Evolutionary conservation across 768 basidiomycete species (phyloP).

Genomic region (Boletus sp.): DNA sequence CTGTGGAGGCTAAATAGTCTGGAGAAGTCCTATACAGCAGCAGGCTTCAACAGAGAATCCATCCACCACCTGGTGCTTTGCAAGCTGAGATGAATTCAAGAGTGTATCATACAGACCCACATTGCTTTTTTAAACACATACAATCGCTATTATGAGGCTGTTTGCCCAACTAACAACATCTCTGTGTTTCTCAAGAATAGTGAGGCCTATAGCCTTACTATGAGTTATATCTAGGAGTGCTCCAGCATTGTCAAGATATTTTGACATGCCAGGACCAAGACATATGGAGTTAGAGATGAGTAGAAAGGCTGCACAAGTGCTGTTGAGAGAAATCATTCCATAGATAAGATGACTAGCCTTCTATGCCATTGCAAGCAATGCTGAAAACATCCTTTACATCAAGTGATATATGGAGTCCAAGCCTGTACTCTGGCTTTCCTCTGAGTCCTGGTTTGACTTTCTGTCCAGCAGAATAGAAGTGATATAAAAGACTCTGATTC

Average conservation of each 20-base stretch:
- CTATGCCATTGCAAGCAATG: too few species aligned
- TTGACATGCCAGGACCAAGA: not conserved
- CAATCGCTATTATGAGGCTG: slow-evolving; percentile 13
- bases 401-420: not conserved
- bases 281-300: slow-evolving; percentile 1
- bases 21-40: slow-evolving; percentile 9
- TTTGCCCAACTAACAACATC: not conserved
- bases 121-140: slow-evolving; percentile 10
- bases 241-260: not conserved
- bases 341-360: too few species aligned
- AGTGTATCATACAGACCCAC: not conserved
- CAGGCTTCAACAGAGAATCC: not conserved
- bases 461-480: not conserved
- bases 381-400: not conserved
- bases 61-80: slow-evolving; percentile 11
- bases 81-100: slow-evolving; percentile 14
- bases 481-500: slow-evolving; percentile 1
- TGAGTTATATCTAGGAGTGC: not conserved
- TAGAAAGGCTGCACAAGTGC: slow-evolving; percentile 3
- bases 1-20: slow-evolving; percentile 9
- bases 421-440: slow-evolving; percentile 4
- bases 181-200: not conserved
- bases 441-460: slow-evolving; percentile 1
- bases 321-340: not conserved
- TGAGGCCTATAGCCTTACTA: slow-evolving; percentile 5